Base-by-base conservation (phyloP, 768 basidiomycete species). In the Wakefieldia striispora region DNA sequence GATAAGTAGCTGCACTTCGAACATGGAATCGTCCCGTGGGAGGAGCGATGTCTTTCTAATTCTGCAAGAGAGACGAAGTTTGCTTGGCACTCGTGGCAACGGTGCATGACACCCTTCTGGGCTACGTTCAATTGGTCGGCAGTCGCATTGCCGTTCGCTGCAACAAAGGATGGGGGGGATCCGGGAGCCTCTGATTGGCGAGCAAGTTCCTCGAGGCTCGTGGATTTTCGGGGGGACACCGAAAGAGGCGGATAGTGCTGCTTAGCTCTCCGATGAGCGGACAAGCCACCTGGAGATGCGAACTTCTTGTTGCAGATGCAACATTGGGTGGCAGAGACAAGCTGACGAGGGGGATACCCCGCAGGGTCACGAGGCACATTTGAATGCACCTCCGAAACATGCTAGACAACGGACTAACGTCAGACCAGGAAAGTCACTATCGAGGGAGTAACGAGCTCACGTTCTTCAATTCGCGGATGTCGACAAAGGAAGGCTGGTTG, bases 231-330 rank as follows among this genome's bases (percentile, higher is more conserved):
- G 24, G 53, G 47, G 24, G 55, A 45, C 14, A 9, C 27, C 19
- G 55, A 3, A 43, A 49, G 50, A 35, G 50, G 43, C 6, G 57
- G 49, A 44, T 42, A 52, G 39, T 66, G 64, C n/a, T 3, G 38
- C 34, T 66, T 66, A 26, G 53, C 62, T 4, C 50, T 56, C 49
- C 54, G 65, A 41, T 66, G 64, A 17, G 39, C 40, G 16, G 46
- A 38, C 29, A 66, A 47, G 12, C 40, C 64, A 16, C 0, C 36
- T 4, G 55, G 31, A 20, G 65, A 49, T 11, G 58, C 38, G 21
- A 62, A 67, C 45, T 46, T 57, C 50, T 63, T 67, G 46, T 61
- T 54, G 57, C 64, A 66, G 35, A 62, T 20, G 38, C 41, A 54
- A 51, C 64, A 66, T 45, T 46, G 38, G 40, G 58, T 60, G 6